Percentiles rank a stretch among this genome's conserved stretches.
phyloP scores from a whole-genome alignment of 306 rosid genomes.

The Dalbergia cultrata region DNA sequence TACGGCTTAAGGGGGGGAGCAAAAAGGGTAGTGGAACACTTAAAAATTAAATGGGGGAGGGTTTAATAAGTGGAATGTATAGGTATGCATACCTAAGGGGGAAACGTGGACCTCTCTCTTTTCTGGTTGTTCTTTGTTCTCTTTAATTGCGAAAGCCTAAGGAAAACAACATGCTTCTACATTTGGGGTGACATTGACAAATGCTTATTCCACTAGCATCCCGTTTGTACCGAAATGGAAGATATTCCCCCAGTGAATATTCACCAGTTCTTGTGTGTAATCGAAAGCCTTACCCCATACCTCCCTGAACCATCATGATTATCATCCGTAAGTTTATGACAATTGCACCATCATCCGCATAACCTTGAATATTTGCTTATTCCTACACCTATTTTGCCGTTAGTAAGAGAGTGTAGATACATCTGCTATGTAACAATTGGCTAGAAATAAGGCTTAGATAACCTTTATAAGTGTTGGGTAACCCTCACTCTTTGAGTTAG shows the following conservation, averaged over 20 bases:
- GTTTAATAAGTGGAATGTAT: background rate
- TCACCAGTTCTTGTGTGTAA: conserved; percentile 52
- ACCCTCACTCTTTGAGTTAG: too few species aligned
- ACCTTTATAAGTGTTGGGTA: too few species aligned
- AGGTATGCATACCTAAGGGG: background rate
- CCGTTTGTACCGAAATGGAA: conserved; percentile 49
- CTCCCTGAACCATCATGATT: conserved; percentile 42
- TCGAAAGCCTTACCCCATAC: background rate
- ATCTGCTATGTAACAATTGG: too few species aligned
- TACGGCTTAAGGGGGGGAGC: background rate
- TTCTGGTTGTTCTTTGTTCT: background rate
- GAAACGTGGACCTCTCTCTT: background rate
- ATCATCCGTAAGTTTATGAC: conserved; percentile 50
- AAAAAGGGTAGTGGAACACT: conserved; percentile 11
- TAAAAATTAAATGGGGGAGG: background rate
- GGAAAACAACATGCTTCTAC: conserved; percentile 45
- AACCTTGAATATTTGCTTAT: background rate
- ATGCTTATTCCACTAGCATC: conserved; percentile 58
- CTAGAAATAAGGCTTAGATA: too few species aligned
- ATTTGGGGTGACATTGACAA: conserved; percentile 60
- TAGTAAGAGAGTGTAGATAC: too few species aligned
- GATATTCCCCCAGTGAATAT: conserved; percentile 49
- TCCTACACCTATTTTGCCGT: background rate
- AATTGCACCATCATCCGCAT: conserved; percentile 49
- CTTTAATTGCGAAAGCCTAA: background rate